A percentile compares a stretch with the other conserved stretches of the same genome.
These are phyloP conservation scores for Tetrapisispora pingtungensis DNA, from an alignment of 805 yeast species.

Conservation along the genomic window DNA sequence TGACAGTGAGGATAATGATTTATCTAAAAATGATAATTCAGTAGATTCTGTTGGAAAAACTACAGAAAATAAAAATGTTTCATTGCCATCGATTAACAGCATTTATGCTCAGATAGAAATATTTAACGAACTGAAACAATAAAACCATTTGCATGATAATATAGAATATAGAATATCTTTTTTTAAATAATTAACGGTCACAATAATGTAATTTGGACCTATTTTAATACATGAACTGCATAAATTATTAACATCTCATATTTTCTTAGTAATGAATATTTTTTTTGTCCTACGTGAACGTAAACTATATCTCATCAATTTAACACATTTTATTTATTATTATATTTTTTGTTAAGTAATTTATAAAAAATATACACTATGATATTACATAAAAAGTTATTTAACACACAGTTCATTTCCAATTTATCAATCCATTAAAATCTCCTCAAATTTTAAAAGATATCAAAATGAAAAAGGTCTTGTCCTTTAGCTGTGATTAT, in stretches of 20 bases:
- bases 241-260: not conserved
- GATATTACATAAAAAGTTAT: slow-evolving; percentile 2
- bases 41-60: slow-evolving; percentile 10
- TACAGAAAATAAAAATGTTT: slow-evolving; percentile 8
- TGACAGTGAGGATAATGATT: slow-evolving; percentile 6
- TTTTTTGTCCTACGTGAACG: too few species aligned
- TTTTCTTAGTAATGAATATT: too few species aligned
- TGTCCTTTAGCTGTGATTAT: not conserved
- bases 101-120: slow-evolving; percentile 18
- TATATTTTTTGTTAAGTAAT: not conserved
- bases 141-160: not conserved
- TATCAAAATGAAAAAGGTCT: not conserved
- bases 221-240: not conserved
- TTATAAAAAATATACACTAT: not conserved
- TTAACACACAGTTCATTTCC: not conserved
- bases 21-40: slow-evolving; percentile 1
- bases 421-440: not conserved
- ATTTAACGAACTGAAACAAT: slow-evolving; percentile 9
- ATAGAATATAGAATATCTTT: not conserved
- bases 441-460: not conserved
- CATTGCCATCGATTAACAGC: slow-evolving; percentile 22
- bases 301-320: not conserved
- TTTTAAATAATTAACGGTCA: not conserved
- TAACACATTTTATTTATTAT: not conserved
- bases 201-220: not conserved